Base-by-base conservation (phyloP, 306 rosid species). In the Nissolia schottii region DNA sequence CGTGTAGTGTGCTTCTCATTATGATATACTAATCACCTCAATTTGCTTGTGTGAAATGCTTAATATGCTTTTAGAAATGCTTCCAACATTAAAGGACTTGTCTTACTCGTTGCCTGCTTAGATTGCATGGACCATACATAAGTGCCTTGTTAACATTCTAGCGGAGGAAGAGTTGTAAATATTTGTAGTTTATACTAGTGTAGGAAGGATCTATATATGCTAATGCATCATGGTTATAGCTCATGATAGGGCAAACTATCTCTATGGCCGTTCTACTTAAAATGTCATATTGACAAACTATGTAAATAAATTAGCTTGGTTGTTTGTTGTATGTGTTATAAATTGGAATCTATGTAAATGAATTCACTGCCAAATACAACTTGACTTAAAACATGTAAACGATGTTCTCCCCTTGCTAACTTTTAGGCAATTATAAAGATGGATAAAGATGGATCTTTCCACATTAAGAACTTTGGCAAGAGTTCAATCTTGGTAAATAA, bases 401-500 rank as follows among this genome's bases (percentile, higher is more conserved):
- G 15, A 37, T 38, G 37, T 54, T 79, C 41, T 66, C 29, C 16
- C 63, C 43, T 35, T 66, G 62, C 59, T 45, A 67, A 50, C 66
- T 81, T 49, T 60, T 38, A 95, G 99, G 99, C 96, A 62, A 83
- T 84, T 70, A 88, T 95, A 70, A 88, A 84, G 84, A 79, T 92
- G 90, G 93, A 88, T 41, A 79, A 80, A 71, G 79, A 78, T 57
- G 97, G 99, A 66, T 82, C 82, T 35, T 95, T 92, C 88, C 70
- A 37, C 82, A 85, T 95, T 58, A 84, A 76, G 77, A 95, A 95
- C 83, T 83, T 95, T 28, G 96, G 96, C 77, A 88, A 79, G 81
- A 81, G 83, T 74, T 68, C 83, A 45, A 85, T 95, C 81, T 77
- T 77, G 46, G 88, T 95, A 64, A 92, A 92, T 77, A 80, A 79